Conservation (phyloP, 306 rosid species). For the Lagenaria siceraria region DNA sequence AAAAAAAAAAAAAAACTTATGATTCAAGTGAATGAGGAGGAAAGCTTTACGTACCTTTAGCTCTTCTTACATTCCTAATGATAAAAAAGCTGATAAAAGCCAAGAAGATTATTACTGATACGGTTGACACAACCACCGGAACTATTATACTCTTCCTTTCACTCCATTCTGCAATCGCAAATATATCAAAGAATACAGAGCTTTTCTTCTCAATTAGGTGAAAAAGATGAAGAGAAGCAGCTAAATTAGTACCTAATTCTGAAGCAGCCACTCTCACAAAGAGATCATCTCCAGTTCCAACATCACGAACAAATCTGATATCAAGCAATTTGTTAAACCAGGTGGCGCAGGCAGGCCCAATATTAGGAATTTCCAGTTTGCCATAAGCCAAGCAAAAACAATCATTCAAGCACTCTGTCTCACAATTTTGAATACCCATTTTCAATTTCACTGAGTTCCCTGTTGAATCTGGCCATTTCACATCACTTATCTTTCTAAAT, state of each 20-base stretch:
- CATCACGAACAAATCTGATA: not conserved
- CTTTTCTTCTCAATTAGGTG: not conserved
- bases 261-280: not conserved
- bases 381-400: constrained; percentile 22
- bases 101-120: not conserved
- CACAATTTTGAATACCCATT: constrained; percentile 3
- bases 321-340: constrained; percentile 23
- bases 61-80: not conserved
- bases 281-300: not conserved
- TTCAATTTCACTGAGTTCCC: not conserved
- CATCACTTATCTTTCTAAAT: not conserved
- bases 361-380: not conserved
- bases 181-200: no score
- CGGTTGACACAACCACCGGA: not conserved
- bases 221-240: not conserved
- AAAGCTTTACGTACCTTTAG: not conserved
- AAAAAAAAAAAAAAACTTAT: no score
- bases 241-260: not conserved
- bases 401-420: constrained; percentile 7
- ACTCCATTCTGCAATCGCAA: not conserved
- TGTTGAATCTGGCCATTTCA: not conserved
- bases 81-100: not conserved
- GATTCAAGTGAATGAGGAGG: not conserved
- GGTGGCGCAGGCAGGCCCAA: constrained; percentile 3
- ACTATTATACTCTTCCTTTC: not conserved